These are phyloP conservation scores for Lipomyces japonicus DNA, from an alignment of 805 yeast species.

Conservation along the genomic window DNA sequence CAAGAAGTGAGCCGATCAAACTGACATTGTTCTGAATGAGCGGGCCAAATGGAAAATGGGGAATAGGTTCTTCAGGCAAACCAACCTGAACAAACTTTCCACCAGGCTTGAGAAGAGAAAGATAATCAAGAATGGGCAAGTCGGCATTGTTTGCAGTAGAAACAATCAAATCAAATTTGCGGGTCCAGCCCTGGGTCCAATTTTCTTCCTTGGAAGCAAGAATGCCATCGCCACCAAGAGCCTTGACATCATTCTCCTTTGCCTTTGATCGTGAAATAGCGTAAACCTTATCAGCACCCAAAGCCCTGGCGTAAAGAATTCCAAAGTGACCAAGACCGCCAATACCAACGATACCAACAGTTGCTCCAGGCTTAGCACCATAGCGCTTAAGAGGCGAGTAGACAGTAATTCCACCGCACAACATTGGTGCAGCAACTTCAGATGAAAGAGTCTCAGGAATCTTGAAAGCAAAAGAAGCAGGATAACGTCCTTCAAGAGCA, in stretches of 20 bases:
- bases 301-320: constrained; percentile 55
- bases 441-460: constrained; percentile 55
- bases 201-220: constrained; percentile 47
- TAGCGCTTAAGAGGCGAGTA: constrained; percentile 57
- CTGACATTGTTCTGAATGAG: constrained; percentile 20
- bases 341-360: constrained; percentile 59
- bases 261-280: constrained; percentile 52
- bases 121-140: constrained; percentile 41
- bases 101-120: constrained; percentile 52
- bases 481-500: constrained; percentile 55
- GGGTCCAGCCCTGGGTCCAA: constrained; percentile 36
- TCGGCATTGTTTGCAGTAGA: constrained; percentile 51
- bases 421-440: constrained; percentile 62
- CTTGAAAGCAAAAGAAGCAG: constrained; percentile 60
- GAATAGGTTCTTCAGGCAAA: constrained; percentile 45
- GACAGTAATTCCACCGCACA: constrained; percentile 76
- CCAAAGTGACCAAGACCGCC: constrained; percentile 69
- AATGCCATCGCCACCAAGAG: constrained; percentile 55
- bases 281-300: constrained; percentile 56
- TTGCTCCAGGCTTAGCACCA: constrained; percentile 48
- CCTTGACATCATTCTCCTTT: constrained; percentile 51
- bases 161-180: constrained; percentile 50
- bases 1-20: constrained; percentile 50
- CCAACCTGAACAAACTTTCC: constrained; percentile 65
- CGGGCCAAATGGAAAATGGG: constrained; percentile 26